Base-by-base conservation (phyloP, 371 early-diverging fungal genomes). In the Rhizopus stolonifer region DNA sequence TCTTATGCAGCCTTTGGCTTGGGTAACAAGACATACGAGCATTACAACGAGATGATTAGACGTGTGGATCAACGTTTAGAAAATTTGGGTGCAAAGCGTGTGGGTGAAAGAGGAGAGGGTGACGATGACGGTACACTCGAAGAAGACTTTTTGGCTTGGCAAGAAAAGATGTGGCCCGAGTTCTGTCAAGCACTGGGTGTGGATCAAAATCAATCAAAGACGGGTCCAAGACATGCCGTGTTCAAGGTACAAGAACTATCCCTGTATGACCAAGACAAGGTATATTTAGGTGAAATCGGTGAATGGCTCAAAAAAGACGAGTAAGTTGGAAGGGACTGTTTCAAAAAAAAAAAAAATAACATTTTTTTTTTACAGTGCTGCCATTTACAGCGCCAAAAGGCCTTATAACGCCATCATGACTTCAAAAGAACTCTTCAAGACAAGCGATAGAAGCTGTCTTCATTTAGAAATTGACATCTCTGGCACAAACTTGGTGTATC, bases 1-100 rank as follows among this genome's bases (percentile, higher is more conserved):
- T 66, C 74, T 26, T 96, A 86, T 61, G 74, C 92, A 22, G 66
- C 91, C 26, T 97, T 98, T 81, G 97, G 93, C n/a, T 82, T 98
- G 22, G 99, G 99, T 44, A 98, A 95, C 84, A 92, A 84, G 61
- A 97, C 99, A 6, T 98, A 98, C 72, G 97, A 97, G 67, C 91
- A 93, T 62, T 97, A 88, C 70, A 95, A 97, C 65, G 84, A 86
- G 47, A 90, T 92, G 34, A 82, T 77, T 19, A 76, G 92, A 22
- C 72, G 76, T 3, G 60, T 92, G 14, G 89, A 92, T 52, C 70
- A 70, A 23, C 73, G 81, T 18, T 67, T 96, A 46, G 56, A 54
- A 18, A 64, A 61, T 10, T 69, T 89, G 44, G 96, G 97, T 25
- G 96, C 90, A 14, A 65, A 57, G 14, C 79, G 90, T n/a, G 65